Base-by-base conservation (phyloP, 441 rosid genomes). In the Oxalis stricta region DNA sequence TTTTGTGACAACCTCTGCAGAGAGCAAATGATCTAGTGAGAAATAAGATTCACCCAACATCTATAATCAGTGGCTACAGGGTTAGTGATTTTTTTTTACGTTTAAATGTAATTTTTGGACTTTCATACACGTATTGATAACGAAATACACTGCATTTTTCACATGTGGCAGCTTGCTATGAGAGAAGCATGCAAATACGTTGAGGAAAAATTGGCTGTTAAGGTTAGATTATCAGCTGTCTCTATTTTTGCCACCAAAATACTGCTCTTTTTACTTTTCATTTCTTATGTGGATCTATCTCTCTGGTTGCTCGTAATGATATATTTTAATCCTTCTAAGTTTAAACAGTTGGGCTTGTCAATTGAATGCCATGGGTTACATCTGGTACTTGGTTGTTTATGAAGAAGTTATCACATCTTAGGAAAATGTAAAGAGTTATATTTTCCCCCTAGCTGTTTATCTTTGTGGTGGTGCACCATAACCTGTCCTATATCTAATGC, bases 1-100 rank as follows among this genome's bases (percentile, higher is more conserved):
- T 59, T 32, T 38, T 21, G 14, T 52, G 18, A 0, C 26, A 24
- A 12, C 52, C 48, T 63, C 44, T 42, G 38, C 76, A 91, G 92
- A 83, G 96, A 53, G 96, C 84, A 33, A 92, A 92, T 68, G 95
- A 92, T 68, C 66, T 84, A 35, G 95, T 84, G 64, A 84, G 97
- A 71, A 84, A 92, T 64, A 87, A 87, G 76, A 92, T 92, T 41
- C 97, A 87, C 56, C 94, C 97, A 26, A 87, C 97, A 41, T 92
- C 97, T 20, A 92, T 92, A 38, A 92, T 92, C 53, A 92, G 87
- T 56, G 97, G 97, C 42, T 87, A 60, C 60, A 72, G 97, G 66
- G 97, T 82, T 56, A 49, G 95, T 46, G 2, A 5, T 21, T 29
- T 6, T 38, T 52, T 9, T 33, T 13, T 13, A n/a, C n/a, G n/a